phyloP scores from a whole-genome alignment of 352 stramenopile species.

The Pythium brachiatum region DNA sequence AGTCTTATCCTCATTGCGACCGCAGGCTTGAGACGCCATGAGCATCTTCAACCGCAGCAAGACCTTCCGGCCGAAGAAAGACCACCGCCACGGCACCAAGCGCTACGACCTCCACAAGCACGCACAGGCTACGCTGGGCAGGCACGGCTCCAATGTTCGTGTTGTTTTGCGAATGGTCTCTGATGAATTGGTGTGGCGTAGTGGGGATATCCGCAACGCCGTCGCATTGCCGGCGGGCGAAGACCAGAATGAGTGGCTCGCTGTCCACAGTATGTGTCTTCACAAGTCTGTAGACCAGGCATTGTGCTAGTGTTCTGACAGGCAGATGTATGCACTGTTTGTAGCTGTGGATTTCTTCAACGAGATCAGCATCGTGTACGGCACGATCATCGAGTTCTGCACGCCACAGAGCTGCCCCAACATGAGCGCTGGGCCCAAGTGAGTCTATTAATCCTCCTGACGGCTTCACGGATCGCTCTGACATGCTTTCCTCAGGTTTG shows the following conservation, averaged over 20 bases:
- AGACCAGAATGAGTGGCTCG: conserved; percentile 91
- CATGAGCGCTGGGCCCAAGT: conserved; percentile 79
- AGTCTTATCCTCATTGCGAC: no score
- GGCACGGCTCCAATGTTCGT: conserved; percentile 30
- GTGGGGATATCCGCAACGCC: conserved; percentile 62
- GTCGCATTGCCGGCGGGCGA: conserved; percentile 71
- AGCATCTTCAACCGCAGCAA: conserved; percentile 84
- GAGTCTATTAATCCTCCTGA: neutral
- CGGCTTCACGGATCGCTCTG: neutral
- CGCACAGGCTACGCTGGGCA: conserved; percentile 76
- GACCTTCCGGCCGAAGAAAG: conserved; percentile 87
- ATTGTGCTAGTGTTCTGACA: no score
- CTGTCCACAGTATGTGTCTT: conserved; percentile 69
- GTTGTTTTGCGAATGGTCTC: neutral
- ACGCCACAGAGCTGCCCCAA: conserved; percentile 58
- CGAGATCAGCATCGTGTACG: conserved; percentile 92
- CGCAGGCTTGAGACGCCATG: conserved; percentile 23
- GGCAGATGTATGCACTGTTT: no score
- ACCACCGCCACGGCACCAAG: conserved; percentile 76
- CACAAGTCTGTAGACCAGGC: no score
- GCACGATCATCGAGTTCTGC: conserved; percentile 85
- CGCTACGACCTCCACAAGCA: conserved; percentile 83
- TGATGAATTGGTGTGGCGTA: conserved; percentile 13
- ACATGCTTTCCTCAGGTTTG: conserved; percentile 50
- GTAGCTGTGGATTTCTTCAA: conserved; percentile 94